Evolutionary conservation across 306 rosid genomes (phyloP), one percentile per base, ranked within the genome.

Genomic region (Ochetophila trinervis): DNA sequence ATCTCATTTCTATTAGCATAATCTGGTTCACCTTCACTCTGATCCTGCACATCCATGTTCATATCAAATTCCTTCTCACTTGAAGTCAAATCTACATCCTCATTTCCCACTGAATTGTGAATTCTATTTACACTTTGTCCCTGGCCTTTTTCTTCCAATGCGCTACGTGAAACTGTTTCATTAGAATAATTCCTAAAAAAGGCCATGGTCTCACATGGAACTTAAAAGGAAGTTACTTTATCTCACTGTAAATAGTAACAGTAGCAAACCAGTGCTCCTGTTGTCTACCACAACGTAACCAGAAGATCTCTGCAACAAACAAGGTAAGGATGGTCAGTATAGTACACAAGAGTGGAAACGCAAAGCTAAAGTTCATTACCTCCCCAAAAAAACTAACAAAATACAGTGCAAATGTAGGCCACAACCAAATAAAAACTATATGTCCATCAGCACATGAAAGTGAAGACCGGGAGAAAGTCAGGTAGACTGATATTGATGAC

Each of bases 21-120:
- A 48, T 80, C 87, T 9, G 72, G 90, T 62, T 86, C 97, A 17
- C 76, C 87, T 61, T 88, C 90, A 72, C 91, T 90, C 69, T 86
- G 91, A 76, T 87, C 87, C 65, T 72, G 89, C 32, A 78, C 84
- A 74, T 86, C 97, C 83, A 83, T 66, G 79, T 86, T 86, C 74
- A 87, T 93, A 80, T 87, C 90, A 75, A 87, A 87, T 68, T 87
- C 93, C 82, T 83, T 92, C 60, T 86, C 96, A 58, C 87, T 84
- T 19, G 87, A 89, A 64, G 68, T 75, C 51, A 78, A 86, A 70
- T 81, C 95, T 54, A 60, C 70, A 60, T 86, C 76, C 36, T 69
- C 91, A 78, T 84, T 83, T 42, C 89, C 90, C 71, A 77, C 70
- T 18, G 90, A 73, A 66, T 78, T 79, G 47, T 63, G 83, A 63